Conservation (phyloP, 2,329 filamentous ascomycete species). For the Neobulgaria alba region DNA sequence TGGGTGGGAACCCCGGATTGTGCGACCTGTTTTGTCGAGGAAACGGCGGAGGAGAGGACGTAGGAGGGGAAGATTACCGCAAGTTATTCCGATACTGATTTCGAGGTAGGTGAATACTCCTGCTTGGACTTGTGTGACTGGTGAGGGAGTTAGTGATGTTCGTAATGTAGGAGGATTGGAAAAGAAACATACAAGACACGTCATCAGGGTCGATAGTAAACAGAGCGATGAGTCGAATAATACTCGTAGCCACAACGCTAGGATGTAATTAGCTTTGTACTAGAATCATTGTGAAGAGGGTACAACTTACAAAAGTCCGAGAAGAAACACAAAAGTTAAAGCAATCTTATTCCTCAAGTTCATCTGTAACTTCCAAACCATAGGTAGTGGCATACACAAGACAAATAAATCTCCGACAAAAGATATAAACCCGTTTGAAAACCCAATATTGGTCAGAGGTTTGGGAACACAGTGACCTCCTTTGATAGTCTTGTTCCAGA, state of each 20-base stretch:
- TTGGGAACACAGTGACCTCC: constrained; percentile 11
- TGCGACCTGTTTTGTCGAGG: constrained; percentile 1
- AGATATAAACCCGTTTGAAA: constrained; percentile 58
- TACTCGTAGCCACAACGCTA: constrained; percentile 9
- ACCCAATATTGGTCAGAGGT: constrained; percentile 54
- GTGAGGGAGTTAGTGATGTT: no score
- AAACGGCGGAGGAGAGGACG: constrained; percentile 25
- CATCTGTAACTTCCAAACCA: constrained; percentile 14
- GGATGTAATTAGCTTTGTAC: background rate
- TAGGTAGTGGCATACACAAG: constrained; percentile 11
- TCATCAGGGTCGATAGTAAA: constrained; percentile 14
- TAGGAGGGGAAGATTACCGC: constrained; percentile 27
- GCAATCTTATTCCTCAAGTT: constrained; percentile 8
- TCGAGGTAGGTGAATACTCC: constrained; percentile 36
- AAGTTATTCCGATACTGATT: constrained; percentile 28
- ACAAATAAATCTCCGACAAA: constrained; percentile 52
- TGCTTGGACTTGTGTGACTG: constrained; percentile 14
- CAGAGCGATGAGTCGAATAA: constrained; percentile 17
- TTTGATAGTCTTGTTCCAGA: constrained; percentile 10
- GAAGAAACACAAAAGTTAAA: constrained; percentile 13
- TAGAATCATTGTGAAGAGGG: no score
- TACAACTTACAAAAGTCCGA: constrained; percentile 33
- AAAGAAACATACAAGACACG: constrained; percentile 13
- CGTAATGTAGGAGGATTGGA: no score
- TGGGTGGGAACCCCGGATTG: background rate